Base-by-base conservation (phyloP, 805 yeast genomes). In the Wickerhamomyces ciferrii region DNA sequence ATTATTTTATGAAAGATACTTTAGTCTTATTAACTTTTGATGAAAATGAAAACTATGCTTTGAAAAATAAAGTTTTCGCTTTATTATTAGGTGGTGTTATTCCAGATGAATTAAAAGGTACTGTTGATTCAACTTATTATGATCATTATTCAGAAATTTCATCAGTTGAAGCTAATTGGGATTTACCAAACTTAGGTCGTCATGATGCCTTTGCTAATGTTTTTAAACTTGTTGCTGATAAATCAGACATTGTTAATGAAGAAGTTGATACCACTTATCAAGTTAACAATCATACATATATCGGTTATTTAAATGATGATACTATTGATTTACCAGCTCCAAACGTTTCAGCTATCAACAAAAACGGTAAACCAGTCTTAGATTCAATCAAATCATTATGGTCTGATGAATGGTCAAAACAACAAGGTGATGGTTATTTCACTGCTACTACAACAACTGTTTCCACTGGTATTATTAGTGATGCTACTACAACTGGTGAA, bases 101-200 rank as follows among this genome's bases (percentile, higher is more conserved):
- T 48, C 71, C 74, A 48, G 69, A 69, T 37, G 52, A 56, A 5
- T 55, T 63, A 49, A 60, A 63, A 51, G 78, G 77, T 51, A 72
- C 76, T 43, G 55, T 61, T 13, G 81, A 76, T 54, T 52, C 53
- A 49, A 75, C 75, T 39, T 75, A 65, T 68, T 76, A 76, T 63
- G 70, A 73, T 61, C 81, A 76, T 60, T 76, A 75, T 68, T 70
- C 79, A 32, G 70, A 71, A 56, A 51, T 75, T 43, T 65, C 81
- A n/a, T 56, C 79, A 34, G 68, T 72, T 42, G 69, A 72, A 63
- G 76, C 72, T 46, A 76, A 76, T 71, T 76, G 72, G 76, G 71
- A 66, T 48, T 69, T 76, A 47, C 69, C 72, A 36, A 61, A 70
- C 48, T 68, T 76, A 49, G 81, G 81, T 43, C 72, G 81, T 56